phyloP scores from a whole-genome alignment of 2,329 filamentous ascomycete genomes.

The Aspergillus pseudoterreus region DNA sequence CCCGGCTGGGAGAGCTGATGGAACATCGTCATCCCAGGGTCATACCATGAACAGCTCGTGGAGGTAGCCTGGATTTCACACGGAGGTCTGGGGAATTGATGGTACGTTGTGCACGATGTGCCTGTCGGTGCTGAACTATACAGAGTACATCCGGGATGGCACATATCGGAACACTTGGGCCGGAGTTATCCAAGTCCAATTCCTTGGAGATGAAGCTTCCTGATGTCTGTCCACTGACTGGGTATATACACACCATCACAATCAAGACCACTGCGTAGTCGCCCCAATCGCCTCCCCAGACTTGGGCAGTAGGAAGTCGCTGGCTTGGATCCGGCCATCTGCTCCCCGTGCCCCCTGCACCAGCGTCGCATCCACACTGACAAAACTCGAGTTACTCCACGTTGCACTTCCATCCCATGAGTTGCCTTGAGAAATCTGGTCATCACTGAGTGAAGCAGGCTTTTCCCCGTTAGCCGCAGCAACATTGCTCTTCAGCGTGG shows the following conservation, averaged over 20 bases:
- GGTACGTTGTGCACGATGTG: no score
- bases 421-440: constrained; percentile 10
- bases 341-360: constrained; percentile 10
- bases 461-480: constrained; percentile 13
- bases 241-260: neutral
- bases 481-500: constrained; percentile 11
- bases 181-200: no score
- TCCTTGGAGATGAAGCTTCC: no score
- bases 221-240: neutral
- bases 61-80: no score
- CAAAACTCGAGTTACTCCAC: constrained; percentile 12
- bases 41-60: no score
- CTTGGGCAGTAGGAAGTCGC: constrained; percentile 12
- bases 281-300: constrained; percentile 12
- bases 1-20: no score
- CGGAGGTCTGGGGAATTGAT: no score
- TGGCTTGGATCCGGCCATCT: constrained; percentile 11
- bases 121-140: no score
- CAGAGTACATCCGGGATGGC: no score
- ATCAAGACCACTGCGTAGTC: constrained; percentile 10
- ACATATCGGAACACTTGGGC: no score
- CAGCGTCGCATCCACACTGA: constrained; percentile 11
- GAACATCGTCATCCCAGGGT: no score
- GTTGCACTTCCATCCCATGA: constrained; percentile 10
- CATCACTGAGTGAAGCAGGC: constrained; percentile 6